Conservation (phyloP, 495 filamentous ascomycete species). For the Pyrenopolyporus hunteri region DNA sequence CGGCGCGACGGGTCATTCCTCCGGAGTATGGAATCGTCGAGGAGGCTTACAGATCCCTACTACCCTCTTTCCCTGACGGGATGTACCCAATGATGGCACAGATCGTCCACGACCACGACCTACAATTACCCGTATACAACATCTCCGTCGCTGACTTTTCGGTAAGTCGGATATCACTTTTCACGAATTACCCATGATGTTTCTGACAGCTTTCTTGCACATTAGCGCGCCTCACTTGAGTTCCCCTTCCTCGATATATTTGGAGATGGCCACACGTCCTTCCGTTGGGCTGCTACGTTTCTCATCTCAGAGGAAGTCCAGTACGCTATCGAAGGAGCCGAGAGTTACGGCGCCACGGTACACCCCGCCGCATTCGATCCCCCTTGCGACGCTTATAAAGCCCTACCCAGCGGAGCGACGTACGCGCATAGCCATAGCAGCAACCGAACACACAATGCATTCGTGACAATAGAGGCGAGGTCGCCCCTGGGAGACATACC, state of each 20-base stretch:
- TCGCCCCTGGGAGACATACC: conserved; percentile 19
- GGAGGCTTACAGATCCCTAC: conserved; percentile 43
- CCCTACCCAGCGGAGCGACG: conserved; percentile 36
- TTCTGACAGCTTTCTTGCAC: conserved; percentile 2
- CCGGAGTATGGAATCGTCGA: conserved; percentile 48
- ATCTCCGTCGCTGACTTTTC: conserved; percentile 50
- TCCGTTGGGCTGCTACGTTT: conserved; percentile 50
- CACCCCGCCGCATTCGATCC: conserved; percentile 47
- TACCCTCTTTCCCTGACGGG: conserved; percentile 49
- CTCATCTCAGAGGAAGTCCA: conserved; percentile 45
- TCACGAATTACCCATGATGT: neutral
- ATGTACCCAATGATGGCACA: conserved; percentile 55
- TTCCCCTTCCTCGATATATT: conserved; percentile 53
- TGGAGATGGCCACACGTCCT: conserved; percentile 46
- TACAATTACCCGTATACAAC: conserved; percentile 45
- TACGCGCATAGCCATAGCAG: conserved; percentile 34
- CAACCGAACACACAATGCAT: conserved; percentile 26
- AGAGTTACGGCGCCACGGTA: conserved; percentile 48
- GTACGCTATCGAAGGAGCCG: conserved; percentile 46
- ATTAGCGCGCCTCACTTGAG: conserved; percentile 51
- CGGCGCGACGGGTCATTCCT: conserved; percentile 46
- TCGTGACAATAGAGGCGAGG: conserved; percentile 37
- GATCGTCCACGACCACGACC: conserved; percentile 52
- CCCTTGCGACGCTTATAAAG: conserved; percentile 46
- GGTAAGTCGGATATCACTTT: conserved; percentile 32